These are phyloP conservation scores for Galerina sulciceps DNA, from an alignment of 768 basidiomycete species.

Conservation along the genomic window DNA sequence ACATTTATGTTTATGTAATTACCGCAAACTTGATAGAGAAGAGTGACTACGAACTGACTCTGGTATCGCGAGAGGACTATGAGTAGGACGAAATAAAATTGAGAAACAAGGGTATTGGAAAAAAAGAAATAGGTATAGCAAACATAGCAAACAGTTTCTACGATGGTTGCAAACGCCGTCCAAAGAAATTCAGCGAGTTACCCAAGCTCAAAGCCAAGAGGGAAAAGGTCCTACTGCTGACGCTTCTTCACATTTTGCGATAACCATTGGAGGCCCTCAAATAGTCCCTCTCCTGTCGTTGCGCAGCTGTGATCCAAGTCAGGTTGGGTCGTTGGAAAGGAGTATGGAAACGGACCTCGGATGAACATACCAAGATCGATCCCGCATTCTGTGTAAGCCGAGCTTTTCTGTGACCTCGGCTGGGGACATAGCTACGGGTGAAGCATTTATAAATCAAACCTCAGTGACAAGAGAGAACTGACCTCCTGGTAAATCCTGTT, in stretches of 20 bases:
- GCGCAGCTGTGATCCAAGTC: slow-evolving; percentile 67
- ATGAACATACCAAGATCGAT: slow-evolving; percentile 99
- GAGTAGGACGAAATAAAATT: slow-evolving; percentile 18
- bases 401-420: slow-evolving; percentile 98
- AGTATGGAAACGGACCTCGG: slow-evolving; percentile 70
- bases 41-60: too few relatives aligned
- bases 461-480: slow-evolving; percentile 29
- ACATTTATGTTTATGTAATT: slow-evolving; percentile 38
- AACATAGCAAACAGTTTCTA: slow-evolving; percentile 10
- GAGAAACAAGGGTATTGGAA: slow-evolving; percentile 39
- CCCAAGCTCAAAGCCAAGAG: neutral
- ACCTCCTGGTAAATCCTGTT: slow-evolving; percentile 98
- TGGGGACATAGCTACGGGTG: slow-evolving; percentile 88
- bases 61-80: slow-evolving; percentile 39
- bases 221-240: slow-evolving; percentile 54
- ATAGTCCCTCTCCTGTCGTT: slow-evolving; percentile 94
- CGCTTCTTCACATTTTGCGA: slow-evolving; percentile 97
- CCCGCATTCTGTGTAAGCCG: slow-evolving; percentile 93
- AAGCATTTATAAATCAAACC: slow-evolving; percentile 7
- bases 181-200: slow-evolving; percentile 8
- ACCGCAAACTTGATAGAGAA: too few relatives aligned
- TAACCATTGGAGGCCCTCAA: slow-evolving; percentile 97
- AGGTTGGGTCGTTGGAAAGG: neutral
- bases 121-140: slow-evolving; percentile 21
- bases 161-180: slow-evolving; percentile 10